Percentiles rank a stretch among this genome's conserved stretches.
Conservation (phyloP, 768 basidiomycete species). For the Leccinum disarticulatum region DNA sequence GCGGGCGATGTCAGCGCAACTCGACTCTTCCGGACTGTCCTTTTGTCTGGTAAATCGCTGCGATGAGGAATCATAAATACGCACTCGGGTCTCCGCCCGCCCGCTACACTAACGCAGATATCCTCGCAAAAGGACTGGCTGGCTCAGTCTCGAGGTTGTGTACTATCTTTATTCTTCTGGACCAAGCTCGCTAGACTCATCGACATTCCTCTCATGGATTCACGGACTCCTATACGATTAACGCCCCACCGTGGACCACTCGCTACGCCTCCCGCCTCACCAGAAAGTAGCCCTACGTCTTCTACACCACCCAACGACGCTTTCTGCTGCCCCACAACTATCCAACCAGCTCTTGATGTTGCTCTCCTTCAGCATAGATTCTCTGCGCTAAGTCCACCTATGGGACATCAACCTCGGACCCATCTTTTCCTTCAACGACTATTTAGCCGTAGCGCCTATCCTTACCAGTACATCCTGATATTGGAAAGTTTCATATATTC, state of each 20-base stretch:
- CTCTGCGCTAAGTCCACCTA: conserved; percentile 2
- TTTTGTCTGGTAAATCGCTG: conserved; percentile 23
- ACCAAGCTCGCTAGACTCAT: conserved; percentile 17
- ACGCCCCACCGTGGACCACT: conserved; percentile 30
- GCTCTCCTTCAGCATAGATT: conserved; percentile 12
- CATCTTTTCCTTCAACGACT: not conserved
- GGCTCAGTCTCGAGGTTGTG: conserved; percentile 29
- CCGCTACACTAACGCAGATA: conserved; percentile 1
- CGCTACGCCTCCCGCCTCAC: conserved; percentile 20
- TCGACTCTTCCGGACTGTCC: conserved; percentile 3
- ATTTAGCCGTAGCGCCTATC: not conserved
- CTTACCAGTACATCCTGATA: not conserved
- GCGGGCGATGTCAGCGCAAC: conserved; percentile 1
- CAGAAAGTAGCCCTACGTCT: conserved; percentile 18
- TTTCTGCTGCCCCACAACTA: conserved; percentile 1
- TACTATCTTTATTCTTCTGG: conserved; percentile 13
- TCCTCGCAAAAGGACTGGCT: conserved; percentile 28
- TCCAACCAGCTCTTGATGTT: conserved; percentile 12
- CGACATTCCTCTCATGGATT: conserved; percentile 22
- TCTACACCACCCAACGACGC: conserved; percentile 17
- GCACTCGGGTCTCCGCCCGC: not conserved
- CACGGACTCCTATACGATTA: conserved; percentile 25
- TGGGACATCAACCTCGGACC: not conserved
- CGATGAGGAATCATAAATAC: conserved; percentile 26
- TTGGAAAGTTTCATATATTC: conserved; percentile 8